Conservation (phyloP, 495 filamentous ascomycete species). For the Patellaria atrata region DNA sequence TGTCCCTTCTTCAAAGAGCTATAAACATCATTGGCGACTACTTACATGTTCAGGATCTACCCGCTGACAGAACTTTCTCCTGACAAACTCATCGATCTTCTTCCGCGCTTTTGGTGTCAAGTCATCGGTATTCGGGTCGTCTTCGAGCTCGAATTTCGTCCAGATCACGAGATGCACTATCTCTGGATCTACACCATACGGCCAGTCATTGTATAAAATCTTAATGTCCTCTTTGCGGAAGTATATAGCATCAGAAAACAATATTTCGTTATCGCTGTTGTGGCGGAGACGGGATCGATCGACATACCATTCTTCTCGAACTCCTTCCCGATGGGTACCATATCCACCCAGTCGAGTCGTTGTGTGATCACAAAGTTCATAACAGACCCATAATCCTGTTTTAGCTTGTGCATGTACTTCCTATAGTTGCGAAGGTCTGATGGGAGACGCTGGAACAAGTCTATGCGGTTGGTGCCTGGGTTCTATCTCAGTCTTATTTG, state of each 20-base stretch:
- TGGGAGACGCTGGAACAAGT: conserved; percentile 58
- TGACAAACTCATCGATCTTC: conserved; percentile 55
- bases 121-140: conserved; percentile 48
- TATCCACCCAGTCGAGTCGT: conserved; percentile 47
- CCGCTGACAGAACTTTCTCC: conserved; percentile 39
- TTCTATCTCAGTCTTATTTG: conserved; percentile 5
- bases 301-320: conserved; percentile 37
- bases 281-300: background rate
- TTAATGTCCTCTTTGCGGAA: conserved; percentile 47
- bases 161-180: conserved; percentile 79
- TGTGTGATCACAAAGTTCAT: conserved; percentile 57
- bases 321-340: conserved; percentile 32
- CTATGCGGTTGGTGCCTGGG: conserved; percentile 45
- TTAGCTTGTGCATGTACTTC: conserved; percentile 45
- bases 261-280: background rate
- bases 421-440: conserved; percentile 61
- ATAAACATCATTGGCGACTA: background rate
- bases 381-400: conserved; percentile 51
- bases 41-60: conserved; percentile 34
- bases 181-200: conserved; percentile 59
- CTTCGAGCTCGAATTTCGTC: conserved; percentile 74
- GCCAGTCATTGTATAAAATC: conserved; percentile 80
- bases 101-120: conserved; percentile 45
- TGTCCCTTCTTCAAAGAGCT: background rate
- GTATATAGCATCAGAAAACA: conserved; percentile 1